These are phyloP conservation scores for Trichophyton rubrum DNA, from an alignment of 2,329 filamentous ascomycete species.

Conservation along the genomic window DNA sequence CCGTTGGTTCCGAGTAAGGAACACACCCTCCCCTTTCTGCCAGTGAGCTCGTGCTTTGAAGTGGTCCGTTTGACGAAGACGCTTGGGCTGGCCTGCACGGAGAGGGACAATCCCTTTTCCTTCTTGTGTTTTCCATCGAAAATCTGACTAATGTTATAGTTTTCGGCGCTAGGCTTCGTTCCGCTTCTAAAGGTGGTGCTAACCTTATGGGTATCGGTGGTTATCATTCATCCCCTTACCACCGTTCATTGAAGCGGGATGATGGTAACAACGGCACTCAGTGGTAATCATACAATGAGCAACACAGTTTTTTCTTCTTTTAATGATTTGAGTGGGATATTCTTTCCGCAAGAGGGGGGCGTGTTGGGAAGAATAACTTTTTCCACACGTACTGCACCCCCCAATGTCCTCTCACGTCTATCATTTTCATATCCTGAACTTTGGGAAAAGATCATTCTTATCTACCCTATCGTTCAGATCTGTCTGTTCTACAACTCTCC, in stretches of 20 bases:
- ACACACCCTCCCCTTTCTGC: constrained; percentile 59
- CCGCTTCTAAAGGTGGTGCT: constrained; percentile 58
- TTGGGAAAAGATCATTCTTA: constrained; percentile 1
- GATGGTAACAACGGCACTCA: constrained; percentile 37
- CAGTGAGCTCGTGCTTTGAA: constrained; percentile 52
- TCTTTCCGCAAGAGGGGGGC: not conserved
- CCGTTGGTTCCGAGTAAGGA: constrained; percentile 74
- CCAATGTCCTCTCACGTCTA: not conserved
- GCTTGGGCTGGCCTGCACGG: constrained; percentile 45
- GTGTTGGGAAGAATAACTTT: not conserved
- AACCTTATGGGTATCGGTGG: constrained; percentile 28
- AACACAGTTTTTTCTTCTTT: not conserved
- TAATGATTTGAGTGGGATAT: not conserved
- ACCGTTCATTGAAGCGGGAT: constrained; percentile 40
- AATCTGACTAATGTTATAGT: constrained; percentile 70
- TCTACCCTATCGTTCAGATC: not conserved
- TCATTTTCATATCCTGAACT: not conserved
- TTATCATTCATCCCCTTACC: constrained; percentile 30
- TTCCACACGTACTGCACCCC: not conserved
- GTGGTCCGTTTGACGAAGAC: constrained; percentile 16
- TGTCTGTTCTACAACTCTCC: constrained; percentile 1
- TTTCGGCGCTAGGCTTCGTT: constrained; percentile 76
- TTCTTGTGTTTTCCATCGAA: constrained; percentile 48
- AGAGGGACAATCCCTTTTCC: constrained; percentile 26
- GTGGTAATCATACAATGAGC: constrained; percentile 26